Evolutionary conservation across 2,329 filamentous ascomycete species (phyloP).

Genomic region (Scedosporium aurantiacum): DNA sequence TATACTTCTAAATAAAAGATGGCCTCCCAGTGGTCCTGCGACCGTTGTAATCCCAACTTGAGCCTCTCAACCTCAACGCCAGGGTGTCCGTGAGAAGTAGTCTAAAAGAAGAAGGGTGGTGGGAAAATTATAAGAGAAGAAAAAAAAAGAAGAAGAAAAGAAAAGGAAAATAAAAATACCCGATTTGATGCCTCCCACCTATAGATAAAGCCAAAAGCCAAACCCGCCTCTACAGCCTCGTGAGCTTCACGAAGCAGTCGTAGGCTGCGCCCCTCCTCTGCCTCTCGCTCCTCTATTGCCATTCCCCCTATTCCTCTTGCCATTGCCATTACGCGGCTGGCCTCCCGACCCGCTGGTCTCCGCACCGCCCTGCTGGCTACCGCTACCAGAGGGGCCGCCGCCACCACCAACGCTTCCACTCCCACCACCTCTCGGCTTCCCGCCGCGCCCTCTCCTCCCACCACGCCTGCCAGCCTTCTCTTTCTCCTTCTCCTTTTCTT

Average conservation of each 20-base stretch:
- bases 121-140: too few species aligned
- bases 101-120: not conserved
- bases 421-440: not conserved
- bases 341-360: not conserved
- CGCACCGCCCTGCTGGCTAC: not conserved
- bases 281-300: not conserved
- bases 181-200: not conserved
- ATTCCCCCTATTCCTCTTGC: not conserved
- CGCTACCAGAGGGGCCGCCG: not conserved
- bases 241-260: not conserved
- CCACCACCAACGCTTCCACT: not conserved
- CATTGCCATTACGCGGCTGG: not conserved
- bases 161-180: too few species aligned
- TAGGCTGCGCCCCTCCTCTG: not conserved
- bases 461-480: conserved; percentile 11
- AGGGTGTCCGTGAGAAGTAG: not conserved
- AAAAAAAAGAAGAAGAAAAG: too few species aligned
- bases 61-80: not conserved
- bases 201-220: not conserved
- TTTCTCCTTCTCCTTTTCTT: conserved; percentile 33
- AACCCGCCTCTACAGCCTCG: not conserved
- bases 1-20: too few species aligned
- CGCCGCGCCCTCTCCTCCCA: not conserved
- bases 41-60: too few species aligned
- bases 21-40: not conserved